A percentile compares a stretch with the other conserved stretches of the same genome.
Conservation (phyloP, 164 flowering plant genomes). For the Stephania japonica region DNA sequence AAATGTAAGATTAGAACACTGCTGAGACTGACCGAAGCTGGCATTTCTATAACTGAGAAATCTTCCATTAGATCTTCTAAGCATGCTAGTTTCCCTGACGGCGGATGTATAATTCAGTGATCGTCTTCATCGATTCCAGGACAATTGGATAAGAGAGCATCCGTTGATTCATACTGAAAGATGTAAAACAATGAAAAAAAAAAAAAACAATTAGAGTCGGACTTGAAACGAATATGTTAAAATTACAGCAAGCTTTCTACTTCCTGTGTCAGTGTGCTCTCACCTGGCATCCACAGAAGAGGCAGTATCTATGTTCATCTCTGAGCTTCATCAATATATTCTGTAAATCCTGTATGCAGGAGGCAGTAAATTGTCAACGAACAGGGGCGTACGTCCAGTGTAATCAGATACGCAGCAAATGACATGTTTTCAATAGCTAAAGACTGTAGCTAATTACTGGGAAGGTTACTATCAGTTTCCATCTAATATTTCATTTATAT, state of each 20-base stretch:
- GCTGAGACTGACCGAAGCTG: too few species aligned
- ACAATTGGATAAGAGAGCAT: conserved; percentile 61
- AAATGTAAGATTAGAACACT: too few species aligned
- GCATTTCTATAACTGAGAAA: background rate
- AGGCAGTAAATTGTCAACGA: background rate
- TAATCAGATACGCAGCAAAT: too few species aligned
- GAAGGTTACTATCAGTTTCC: too few species aligned
- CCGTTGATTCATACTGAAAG: conserved; percentile 73
- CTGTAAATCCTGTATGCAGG: conserved; percentile 65
- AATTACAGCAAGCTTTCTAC: too few species aligned
- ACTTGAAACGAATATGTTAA: too few species aligned
- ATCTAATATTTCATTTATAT: too few species aligned
- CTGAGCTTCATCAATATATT: conserved; percentile 70
- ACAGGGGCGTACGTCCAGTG: background rate
- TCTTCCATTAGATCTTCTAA: background rate
- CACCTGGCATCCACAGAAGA: conserved; percentile 93
- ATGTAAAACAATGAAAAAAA: background rate
- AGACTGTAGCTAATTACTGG: too few species aligned
- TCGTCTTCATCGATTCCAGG: conserved; percentile 86
- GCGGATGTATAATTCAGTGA: conserved; percentile 35
- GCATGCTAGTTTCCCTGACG: background rate
- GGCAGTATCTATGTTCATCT: conserved; percentile 73
- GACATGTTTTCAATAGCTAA: too few species aligned
- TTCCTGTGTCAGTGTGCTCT: conserved; percentile 7
- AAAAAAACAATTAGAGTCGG: conserved; percentile 1